Base-by-base conservation (phyloP, 108 stramenopile species). In the Cafeteria roenbergensis region DNA sequence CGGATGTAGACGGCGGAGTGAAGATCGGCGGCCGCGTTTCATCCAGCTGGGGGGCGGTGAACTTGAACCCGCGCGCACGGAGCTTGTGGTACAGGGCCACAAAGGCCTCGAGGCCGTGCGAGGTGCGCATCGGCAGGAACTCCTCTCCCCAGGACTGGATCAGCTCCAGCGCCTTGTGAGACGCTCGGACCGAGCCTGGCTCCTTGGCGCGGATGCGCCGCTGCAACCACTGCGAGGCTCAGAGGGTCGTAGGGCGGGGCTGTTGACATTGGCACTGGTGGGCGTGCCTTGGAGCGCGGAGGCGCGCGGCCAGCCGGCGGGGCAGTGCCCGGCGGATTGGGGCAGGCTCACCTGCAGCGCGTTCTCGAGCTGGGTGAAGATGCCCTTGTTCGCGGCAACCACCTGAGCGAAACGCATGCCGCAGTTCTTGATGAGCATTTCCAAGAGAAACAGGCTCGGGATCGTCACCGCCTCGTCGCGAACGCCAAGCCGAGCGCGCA, bases 381-480 rank as follows among this genome's bases (percentile, higher is more conserved):
- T n/a, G n/a, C n/a, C n/a, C n/a, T n/a, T n/a, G n/a, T n/a, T n/a
- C n/a, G n/a, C n/a, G n/a, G 9, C 56, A 4, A 57, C 12, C 14
- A 12, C 56, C 14, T 33, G 56, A 12, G 14, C 9, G 31, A 57
- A 32, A 4, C 14, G 4, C 32, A 57, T 32, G 32, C 56, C 56
- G 32, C 56, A 57, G 32, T 57, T 57, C 32, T 57, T 57, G 9
- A 14, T 9, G 8, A 57, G 29, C 9, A 4, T 33, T 33, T 78
- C 12, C 78, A 81, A 28, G 64, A 73, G 21, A 71, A 75, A 32
- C 77, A 85, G 31, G n/a, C n/a, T n/a, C n/a, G n/a, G n/a, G n/a
- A n/a, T n/a, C n/a, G n/a, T n/a, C n/a, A n/a, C n/a, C n/a, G n/a
- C n/a, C n/a, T n/a, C n/a, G n/a, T n/a, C n/a, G n/a, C n/a, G n/a